Conservation (phyloP, 306 rosid genomes). For the Cucurbita ficifolia region DNA sequence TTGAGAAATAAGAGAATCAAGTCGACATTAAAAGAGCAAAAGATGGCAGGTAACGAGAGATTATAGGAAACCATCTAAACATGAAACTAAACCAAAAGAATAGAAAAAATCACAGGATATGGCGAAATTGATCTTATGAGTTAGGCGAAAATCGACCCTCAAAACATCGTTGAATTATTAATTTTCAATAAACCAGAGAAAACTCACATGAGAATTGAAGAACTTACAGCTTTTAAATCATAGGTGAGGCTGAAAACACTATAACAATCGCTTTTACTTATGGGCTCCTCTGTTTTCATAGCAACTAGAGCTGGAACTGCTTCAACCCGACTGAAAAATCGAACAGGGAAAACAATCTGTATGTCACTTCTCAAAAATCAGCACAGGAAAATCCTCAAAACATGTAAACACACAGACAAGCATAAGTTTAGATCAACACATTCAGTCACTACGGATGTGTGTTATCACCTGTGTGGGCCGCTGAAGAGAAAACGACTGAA, state of each 20-base stretch:
- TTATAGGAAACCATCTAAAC: too few relatives aligned
- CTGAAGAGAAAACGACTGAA: too few relatives aligned
- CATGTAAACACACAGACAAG: background rate
- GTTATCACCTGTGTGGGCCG: too few relatives aligned
- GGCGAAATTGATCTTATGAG: too few relatives aligned
- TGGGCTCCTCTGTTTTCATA: conserved; percentile 23
- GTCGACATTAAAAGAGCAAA: background rate
- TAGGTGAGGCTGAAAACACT: conserved; percentile 89
- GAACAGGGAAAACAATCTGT: background rate
- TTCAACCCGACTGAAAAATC: conserved; percentile 53
- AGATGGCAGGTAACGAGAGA: background rate
- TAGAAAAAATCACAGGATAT: background rate
- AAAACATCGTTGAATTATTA: background rate
- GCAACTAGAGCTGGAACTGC: conserved; percentile 26
- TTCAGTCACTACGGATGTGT: too few relatives aligned
- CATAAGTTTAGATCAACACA: background rate
- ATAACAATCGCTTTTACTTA: conserved; percentile 53
- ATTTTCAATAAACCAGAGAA: background rate
- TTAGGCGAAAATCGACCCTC: background rate
- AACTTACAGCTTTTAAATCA: conserved; percentile 78
- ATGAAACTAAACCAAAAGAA: background rate
- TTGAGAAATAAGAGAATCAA: too few relatives aligned
- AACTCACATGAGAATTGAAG: background rate
- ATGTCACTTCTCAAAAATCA: background rate
- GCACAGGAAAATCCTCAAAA: too few relatives aligned